Base-by-base conservation (phyloP, 164 flowering plant species). In the Tinospora cordifolia region DNA sequence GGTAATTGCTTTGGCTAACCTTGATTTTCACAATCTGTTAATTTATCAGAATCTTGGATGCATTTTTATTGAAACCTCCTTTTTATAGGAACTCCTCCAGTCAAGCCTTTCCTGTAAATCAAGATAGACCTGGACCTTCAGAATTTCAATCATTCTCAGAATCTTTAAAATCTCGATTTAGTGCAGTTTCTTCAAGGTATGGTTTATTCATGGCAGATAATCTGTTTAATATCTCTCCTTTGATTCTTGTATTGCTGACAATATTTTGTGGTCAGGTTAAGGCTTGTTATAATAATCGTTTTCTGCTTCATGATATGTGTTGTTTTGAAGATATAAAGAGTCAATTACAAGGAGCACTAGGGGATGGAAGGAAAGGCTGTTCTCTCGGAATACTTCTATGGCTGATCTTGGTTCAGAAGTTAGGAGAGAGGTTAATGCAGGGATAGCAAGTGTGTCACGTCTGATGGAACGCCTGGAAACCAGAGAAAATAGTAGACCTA, bases 61-160 rank as follows among this genome's bases (percentile, higher is more conserved):
- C 22, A 21, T 21, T 17, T 54, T 21, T 54, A 54, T 4, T 54
- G 9, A 54, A 44, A 4, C 22, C 10, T 54, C 60, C 24, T 5
- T 9, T n/a, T 54, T 54, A 22, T 66, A 77, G 89, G 54, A 84
- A 71, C 49, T 68, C 84, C 75, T 65, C 82, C 47, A 73, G 73
- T 79, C 88, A 77, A 58, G 75, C 89, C 49, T 82, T 87, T 51
- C 80, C 83, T 12, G 70, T 74, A 34, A 79, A 70, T 69, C 89
- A 78, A 36, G 93, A 89, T 71, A 79, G 84, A 69, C 88, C 93
- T 41, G 98, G 97, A 49, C 96, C 97, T 24, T 92, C 98, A 26
- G 97, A 89, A 19, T 69, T 89, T 19, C 93, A 92, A 59, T 83
- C 96, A 9, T 80, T 90, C 60, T 87, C 98, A 15, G 98, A 90